phyloP scores from a whole-genome alignment of 345 rosid species.

The Pistacia vera region DNA sequence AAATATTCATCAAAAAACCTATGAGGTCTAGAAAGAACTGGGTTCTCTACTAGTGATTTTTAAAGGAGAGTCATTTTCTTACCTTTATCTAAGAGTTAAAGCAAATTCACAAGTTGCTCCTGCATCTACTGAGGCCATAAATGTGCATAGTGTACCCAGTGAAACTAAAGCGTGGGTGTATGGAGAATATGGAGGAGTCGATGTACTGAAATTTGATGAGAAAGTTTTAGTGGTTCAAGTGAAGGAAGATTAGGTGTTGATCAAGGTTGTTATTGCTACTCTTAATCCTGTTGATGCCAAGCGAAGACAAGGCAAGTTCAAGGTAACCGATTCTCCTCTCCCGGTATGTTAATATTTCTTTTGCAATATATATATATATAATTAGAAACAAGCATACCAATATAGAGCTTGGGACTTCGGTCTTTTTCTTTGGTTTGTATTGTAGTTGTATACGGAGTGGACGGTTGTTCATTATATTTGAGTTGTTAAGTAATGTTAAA shows the following conservation, averaged over 20 bases:
- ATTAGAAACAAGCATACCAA: background rate
- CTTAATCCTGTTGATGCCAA: slow-evolving; percentile 91
- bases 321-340: slow-evolving; percentile 89
- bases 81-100: slow-evolving; percentile 38
- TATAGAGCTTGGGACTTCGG: background rate
- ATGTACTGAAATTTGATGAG: slow-evolving; percentile 75
- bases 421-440: no score
- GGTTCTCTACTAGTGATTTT: no score
- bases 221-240: slow-evolving; percentile 69
- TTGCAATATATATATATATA: background rate
- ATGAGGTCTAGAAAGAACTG: no score
- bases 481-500: no score
- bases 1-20: no score
- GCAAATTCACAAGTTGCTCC: slow-evolving; percentile 64
- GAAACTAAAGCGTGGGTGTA: slow-evolving; percentile 90
- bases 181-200: slow-evolving; percentile 76
- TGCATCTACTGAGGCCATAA: slow-evolving; percentile 34
- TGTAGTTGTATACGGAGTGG: no score
- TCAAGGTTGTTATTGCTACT: slow-evolving; percentile 83
- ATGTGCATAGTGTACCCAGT: slow-evolving; percentile 39
- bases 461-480: no score
- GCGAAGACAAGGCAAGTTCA: slow-evolving; percentile 84
- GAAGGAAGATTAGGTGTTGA: slow-evolving; percentile 81
- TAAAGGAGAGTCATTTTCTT: slow-evolving; percentile 17
- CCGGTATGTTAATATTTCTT: slow-evolving; percentile 48